phyloP scores from a whole-genome alignment of 139 green algal genomes.

The Gonium pectorale region DNA sequence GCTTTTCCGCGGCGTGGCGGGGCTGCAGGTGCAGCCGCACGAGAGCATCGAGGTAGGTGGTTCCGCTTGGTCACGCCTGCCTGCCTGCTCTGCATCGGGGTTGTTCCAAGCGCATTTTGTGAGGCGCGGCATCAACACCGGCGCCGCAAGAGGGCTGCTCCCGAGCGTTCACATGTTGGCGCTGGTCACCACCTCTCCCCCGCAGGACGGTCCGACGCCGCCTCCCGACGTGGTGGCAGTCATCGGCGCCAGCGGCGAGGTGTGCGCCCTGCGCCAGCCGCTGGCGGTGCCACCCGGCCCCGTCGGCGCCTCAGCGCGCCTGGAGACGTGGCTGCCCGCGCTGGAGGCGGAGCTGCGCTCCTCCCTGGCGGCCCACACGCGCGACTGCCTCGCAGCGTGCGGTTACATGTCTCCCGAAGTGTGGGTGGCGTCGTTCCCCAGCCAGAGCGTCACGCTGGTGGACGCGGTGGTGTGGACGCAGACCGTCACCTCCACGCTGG shows the following conservation, averaged over 20 bases:
- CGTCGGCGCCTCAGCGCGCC: not conserved
- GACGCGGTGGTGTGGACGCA: conserved; percentile 62
- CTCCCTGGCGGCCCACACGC: conserved; percentile 3
- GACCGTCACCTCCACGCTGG: conserved; percentile 34
- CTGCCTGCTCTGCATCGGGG: too few species aligned
- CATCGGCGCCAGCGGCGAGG: conserved; percentile 32
- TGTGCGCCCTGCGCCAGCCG: conserved; percentile 17
- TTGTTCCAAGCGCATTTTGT: too few species aligned
- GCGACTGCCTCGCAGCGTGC: conserved; percentile 50
- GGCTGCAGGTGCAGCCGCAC: conserved; percentile 6
- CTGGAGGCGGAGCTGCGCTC: conserved; percentile 47
- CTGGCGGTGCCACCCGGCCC: not conserved
- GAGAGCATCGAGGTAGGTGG: conserved; percentile 12
- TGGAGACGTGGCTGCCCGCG: conserved; percentile 27
- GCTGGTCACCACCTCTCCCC: not conserved
- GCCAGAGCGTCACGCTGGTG: conserved; percentile 47
- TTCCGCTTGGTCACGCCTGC: too few species aligned
- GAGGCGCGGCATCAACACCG: too few species aligned
- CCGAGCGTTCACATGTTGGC: too few species aligned
- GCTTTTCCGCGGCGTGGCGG: conserved; percentile 40
- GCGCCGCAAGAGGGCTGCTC: too few species aligned
- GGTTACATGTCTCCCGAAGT: conserved; percentile 49
- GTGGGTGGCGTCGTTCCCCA: conserved; percentile 58
- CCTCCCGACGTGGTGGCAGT: conserved; percentile 34
- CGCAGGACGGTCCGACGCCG: conserved; percentile 1